Base-by-base conservation (phyloP, 1,284 basidiomycete genomes). In the Peniophora sp. region DNA sequence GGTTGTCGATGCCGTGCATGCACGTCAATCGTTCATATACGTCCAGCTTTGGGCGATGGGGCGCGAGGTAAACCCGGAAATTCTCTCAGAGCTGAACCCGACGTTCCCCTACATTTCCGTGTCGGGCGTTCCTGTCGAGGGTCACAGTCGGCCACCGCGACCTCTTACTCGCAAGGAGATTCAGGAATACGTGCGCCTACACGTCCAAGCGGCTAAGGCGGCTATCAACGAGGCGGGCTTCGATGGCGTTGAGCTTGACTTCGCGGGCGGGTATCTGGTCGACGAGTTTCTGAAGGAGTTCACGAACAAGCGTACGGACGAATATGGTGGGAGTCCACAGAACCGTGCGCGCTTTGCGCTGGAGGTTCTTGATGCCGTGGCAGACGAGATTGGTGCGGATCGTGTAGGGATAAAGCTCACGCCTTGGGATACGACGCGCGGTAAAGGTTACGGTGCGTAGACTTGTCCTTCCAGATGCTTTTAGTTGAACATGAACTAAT, bases 301-400 rank as follows among this genome's bases (percentile, higher is more conserved):
- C 8, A 57, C 67, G 44, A 83, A 83, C 66, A 66, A 71, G 36
- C 74, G 80, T 25, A 77, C 73, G 12, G 81, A 85, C 63, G 65
- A 70, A 38, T 85, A 80, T 60, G 81, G 81, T 32, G 27, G 27
- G 6, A 81, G 79, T 2, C 53, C 79, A 23, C 75, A 79, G 63
- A 81, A 81, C 61, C 67, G 81, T 17, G 58, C 65, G 2, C 64
- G 75, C 16, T 82, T 84, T 53, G 58, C 68, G 1, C 62, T 79
- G 56, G 69, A 70, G 57, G 68, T 75, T 19, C 59, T 74, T 25
- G 67, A 72, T 11, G 50, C 50, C 9, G 61, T 66, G 11, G 58
- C 55, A 5, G 50, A 56, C 6, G 60, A 57, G 10, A 57, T 66
- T 5, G 63, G 64, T 1, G 52, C 52, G 20, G 54, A 58, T n/a